Evolutionary conservation across 306 rosid species (phyloP).

Genomic region (Inga laurina): DNA sequence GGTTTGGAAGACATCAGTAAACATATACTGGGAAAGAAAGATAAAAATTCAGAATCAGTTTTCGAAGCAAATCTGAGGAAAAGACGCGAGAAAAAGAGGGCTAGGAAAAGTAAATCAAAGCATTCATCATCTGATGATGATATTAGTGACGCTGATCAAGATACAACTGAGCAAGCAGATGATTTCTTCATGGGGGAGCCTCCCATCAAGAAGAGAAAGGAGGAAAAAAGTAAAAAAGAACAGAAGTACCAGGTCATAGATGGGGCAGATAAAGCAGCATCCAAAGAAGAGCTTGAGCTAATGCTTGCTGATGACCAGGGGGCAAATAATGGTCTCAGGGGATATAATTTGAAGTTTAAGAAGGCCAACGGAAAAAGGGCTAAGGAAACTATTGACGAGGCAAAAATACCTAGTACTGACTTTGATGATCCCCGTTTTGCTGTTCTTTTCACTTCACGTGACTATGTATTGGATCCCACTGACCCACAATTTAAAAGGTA

Average conservation of each 20-base stretch:
- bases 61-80: slow-evolving; percentile 81
- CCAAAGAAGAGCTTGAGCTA: slow-evolving; percentile 86
- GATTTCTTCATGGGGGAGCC: slow-evolving; percentile 85
- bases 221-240: slow-evolving; percentile 39
- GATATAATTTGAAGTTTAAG: slow-evolving; percentile 69
- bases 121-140: slow-evolving; percentile 66
- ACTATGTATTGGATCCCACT: slow-evolving; percentile 81
- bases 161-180: slow-evolving; percentile 57
- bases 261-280: slow-evolving; percentile 51
- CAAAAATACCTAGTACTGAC: slow-evolving; percentile 60
- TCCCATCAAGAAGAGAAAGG: slow-evolving; percentile 55
- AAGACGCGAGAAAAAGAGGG: slow-evolving; percentile 70
- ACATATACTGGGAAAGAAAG: slow-evolving; percentile 79
- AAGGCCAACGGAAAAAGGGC: slow-evolving; percentile 62
- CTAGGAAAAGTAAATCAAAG: slow-evolving; percentile 58
- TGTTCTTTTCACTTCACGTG: slow-evolving; percentile 53
- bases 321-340: slow-evolving; percentile 56
- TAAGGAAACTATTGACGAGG: slow-evolving; percentile 62
- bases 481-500: slow-evolving; percentile 93
- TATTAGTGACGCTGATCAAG: slow-evolving; percentile 56
- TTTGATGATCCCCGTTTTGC: slow-evolving; percentile 84
- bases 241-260: slow-evolving; percentile 38
- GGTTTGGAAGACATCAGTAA: slow-evolving; percentile 88
- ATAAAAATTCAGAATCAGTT: slow-evolving; percentile 69
- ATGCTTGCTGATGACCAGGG: slow-evolving; percentile 85